Evolutionary conservation across 805 yeast species (phyloP), one percentile per base, ranked within the genome.

Genomic region (Vanderwaltozyma verrucispora): DNA sequence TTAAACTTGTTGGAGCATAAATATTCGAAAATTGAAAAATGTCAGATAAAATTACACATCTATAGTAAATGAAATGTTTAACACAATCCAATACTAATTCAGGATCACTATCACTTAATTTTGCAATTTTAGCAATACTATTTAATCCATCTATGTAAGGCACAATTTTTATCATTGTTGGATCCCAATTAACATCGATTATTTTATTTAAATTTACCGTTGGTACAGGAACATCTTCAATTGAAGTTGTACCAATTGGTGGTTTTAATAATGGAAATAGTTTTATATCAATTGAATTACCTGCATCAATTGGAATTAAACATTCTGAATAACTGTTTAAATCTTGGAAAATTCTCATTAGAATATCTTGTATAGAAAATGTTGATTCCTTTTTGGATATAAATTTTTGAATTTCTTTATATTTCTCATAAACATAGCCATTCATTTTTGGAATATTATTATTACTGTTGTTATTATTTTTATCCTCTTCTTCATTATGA

Each of bases 311-410:
- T 0, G 96, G 96, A 23, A 92, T 89, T 56, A 87, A 74, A 60
- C 99, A 92, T 58, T 92, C 99, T 0, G 95, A 85, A 61, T 88
- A 94, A 54, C 84, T 86, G 61, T 92, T 94, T 47, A 92, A 67
- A 57, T 92, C 99, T 59, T 88, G 96, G 53, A 71, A 88, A n/a
- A 92, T 72, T 56, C 92, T 96, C 56, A 85, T 86, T 17, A 92
- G 74, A 37, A 89, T 65, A 47, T 84, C 80, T 47, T 79, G 81
- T 31, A 94, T 75, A 0, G 79, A 71, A 5, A 69, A 61, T 9
- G 67, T 46, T 5, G 43, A 36, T 23, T 53, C 47, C 16, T 27
- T 33, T 25, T 25, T 29, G 4, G 17, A 15, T 4, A 35, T 30
- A 15, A 29, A 30, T 11, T 13, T 26, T 25, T 35, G 29, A 11